phyloP scores from a whole-genome alignment of 1,284 basidiomycete species.

The Apiotrichum siamense region DNA sequence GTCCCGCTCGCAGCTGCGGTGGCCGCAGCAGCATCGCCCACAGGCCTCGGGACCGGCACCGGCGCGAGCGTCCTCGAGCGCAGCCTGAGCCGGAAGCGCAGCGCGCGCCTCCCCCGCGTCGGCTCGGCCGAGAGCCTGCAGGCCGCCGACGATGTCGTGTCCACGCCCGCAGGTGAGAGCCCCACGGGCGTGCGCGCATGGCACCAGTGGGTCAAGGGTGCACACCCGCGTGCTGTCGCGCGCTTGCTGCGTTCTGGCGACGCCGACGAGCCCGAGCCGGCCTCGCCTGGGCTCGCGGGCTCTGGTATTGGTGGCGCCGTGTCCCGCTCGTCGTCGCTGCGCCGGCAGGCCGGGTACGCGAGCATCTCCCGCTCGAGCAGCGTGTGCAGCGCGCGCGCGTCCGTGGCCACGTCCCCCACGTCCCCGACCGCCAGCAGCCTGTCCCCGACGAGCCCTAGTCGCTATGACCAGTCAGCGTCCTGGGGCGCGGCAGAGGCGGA shows the following conservation, averaged over 20 bases:
- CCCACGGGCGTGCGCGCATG: constrained; percentile 32
- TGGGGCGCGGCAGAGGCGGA: too few species aligned
- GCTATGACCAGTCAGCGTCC: too few species aligned
- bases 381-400: neutral
- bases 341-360: neutral
- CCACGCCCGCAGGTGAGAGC: constrained; percentile 9
- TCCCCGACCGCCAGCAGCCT: neutral
- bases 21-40: constrained; percentile 25
- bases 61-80: too few species aligned
- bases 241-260: constrained; percentile 7
- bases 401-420: neutral
- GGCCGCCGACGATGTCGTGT: constrained; percentile 24
- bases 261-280: neutral
- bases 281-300: neutral
- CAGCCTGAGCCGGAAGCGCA: too few species aligned
- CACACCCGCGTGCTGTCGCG: neutral
- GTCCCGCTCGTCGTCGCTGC: constrained; percentile 3
- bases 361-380: neutral
- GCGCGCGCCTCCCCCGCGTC: constrained; percentile 9
- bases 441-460: neutral
- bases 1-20: constrained; percentile 22
- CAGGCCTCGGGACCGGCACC: too few species aligned
- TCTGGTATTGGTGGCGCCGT: neutral
- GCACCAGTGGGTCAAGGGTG: constrained; percentile 29
- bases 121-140: constrained; percentile 30